Conservation (phyloP, 2,329 filamentous ascomycete genomes). For the Fusarium sp. region DNA sequence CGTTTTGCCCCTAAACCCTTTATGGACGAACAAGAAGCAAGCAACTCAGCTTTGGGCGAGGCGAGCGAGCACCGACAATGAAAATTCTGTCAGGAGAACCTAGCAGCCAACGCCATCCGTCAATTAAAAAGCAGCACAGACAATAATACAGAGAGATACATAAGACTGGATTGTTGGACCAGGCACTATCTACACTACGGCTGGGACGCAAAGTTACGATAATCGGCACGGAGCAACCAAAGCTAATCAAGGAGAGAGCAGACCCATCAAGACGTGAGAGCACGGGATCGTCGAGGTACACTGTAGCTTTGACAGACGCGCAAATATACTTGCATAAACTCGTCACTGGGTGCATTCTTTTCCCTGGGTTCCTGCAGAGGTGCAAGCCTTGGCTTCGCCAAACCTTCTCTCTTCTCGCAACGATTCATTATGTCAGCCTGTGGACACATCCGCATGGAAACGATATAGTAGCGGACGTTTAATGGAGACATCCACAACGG, state of each 20-base stretch:
- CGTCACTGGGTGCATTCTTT: slow-evolving; percentile 4
- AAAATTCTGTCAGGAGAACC: slow-evolving; percentile 48
- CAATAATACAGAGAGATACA: background rate
- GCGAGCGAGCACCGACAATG: slow-evolving; percentile 38
- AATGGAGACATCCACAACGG: slow-evolving; percentile 11
- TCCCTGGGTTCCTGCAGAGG: slow-evolving; percentile 30
- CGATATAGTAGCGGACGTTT: slow-evolving; percentile 6
- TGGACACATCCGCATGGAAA: slow-evolving; percentile 8
- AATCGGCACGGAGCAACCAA: slow-evolving; percentile 12
- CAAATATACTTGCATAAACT: slow-evolving; percentile 22
- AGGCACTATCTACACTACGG: slow-evolving; percentile 26
- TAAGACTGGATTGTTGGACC: slow-evolving; percentile 15
- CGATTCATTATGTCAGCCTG: slow-evolving; percentile 23
- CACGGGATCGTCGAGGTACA: slow-evolving; percentile 21
- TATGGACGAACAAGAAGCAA: slow-evolving; percentile 32
- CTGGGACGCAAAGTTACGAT: slow-evolving; percentile 16
- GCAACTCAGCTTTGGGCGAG: slow-evolving; percentile 31
- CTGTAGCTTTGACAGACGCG: slow-evolving; percentile 5
- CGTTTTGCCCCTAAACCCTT: slow-evolving; percentile 29
- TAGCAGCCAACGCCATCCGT: slow-evolving; percentile 24
- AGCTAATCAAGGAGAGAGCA: background rate
- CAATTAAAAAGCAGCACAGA: slow-evolving; percentile 38
- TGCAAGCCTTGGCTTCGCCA: slow-evolving; percentile 28
- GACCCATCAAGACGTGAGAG: background rate
- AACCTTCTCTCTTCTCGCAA: slow-evolving; percentile 23